Evolutionary conservation across 257 asterid species (phyloP), one percentile per base, ranked within the genome.

Genomic region (Henckelia pumila): DNA sequence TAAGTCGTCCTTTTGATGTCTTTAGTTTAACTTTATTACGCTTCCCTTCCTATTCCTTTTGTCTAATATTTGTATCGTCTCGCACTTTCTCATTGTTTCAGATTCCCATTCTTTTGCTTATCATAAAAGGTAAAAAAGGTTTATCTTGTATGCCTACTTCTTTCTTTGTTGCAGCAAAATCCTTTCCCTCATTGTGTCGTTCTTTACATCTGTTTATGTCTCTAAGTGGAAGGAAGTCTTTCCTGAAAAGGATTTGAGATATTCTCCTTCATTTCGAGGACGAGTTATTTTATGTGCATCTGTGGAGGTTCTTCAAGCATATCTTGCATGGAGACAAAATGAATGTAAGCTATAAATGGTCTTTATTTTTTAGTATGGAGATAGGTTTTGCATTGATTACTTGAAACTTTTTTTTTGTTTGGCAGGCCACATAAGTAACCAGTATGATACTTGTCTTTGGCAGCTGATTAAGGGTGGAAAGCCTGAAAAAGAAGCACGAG

Each of bases 271-370:
- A 68, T 83, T 89, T 73, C 83, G 79, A 28, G 84, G 95, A 57
- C 87, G 80, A 63, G 87, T 84, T 63, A 81, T 89, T 61, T 59
- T 64, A n/a, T 87, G 96, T 83, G 86, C 93, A 44, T 81, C 96
- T 40, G 10, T 88, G 81, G 96, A 83, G 75, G 85, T 92, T 77
- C 97, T 92, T 75, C 98, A 89, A 75, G 77, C 95, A 64, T 89
- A 84, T 84, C 87, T 92, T 75, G 64, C 80, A 17, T 92, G 96
- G 95, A 84, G 97, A 70, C 98, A 92, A 67, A 67, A 73, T 61
- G 86, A 86, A 58, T 87, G 96, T 87, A 73, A 79, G 91, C 61
- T 49, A 17, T 37, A 52, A 50, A 25, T 17, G 29, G 28, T 17
- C 14, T 64, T 13, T 20, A 62, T 23, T 23, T 59, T 60, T 56